phyloP scores from a whole-genome alignment of 75 land plant species.

The Gnetum montanum region DNA sequence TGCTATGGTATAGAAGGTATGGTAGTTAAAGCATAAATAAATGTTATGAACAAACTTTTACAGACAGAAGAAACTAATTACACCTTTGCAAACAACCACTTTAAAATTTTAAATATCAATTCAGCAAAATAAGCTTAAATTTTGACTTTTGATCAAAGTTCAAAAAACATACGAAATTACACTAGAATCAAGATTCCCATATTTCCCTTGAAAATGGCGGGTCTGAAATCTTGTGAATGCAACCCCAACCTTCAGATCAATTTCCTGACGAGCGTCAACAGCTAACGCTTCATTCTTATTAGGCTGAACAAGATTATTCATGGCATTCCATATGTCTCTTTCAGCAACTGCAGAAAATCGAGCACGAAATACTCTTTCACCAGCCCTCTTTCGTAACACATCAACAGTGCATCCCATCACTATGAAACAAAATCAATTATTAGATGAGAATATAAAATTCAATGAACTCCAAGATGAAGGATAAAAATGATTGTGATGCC shows the following conservation, averaged over 20 bases:
- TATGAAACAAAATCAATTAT: conserved; percentile 31
- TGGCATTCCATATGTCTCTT: conserved; percentile 73
- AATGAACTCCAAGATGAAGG: background rate
- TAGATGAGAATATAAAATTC: background rate
- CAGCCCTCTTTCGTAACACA: conserved; percentile 34
- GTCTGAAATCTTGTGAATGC: conserved; percentile 98
- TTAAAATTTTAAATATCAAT: too few relatives aligned
- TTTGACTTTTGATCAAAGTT: background rate
- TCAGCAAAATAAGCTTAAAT: too few relatives aligned
- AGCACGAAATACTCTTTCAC: conserved; percentile 75
- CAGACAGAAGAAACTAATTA: background rate
- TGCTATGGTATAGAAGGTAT: too few relatives aligned
- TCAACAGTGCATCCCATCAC: conserved; percentile 76
- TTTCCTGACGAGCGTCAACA: conserved; percentile 97
- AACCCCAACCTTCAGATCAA: conserved; percentile 97
- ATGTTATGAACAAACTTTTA: background rate
- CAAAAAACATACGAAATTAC: conserved; percentile 78
- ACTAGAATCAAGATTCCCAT: conserved; percentile 95
- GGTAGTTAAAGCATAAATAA: too few relatives aligned
- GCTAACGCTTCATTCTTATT: conserved; percentile 84
- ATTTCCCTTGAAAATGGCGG: conserved; percentile 93
- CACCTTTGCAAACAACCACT: background rate
- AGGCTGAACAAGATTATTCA: conserved; percentile 75
- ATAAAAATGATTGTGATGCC: too few relatives aligned
- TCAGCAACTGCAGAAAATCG: conserved; percentile 92